A percentile compares a stretch with the other conserved stretches of the same genome.
Evolutionary conservation across 495 filamentous ascomycete species (phyloP).

Genomic region (Acidiella bohemica): DNA sequence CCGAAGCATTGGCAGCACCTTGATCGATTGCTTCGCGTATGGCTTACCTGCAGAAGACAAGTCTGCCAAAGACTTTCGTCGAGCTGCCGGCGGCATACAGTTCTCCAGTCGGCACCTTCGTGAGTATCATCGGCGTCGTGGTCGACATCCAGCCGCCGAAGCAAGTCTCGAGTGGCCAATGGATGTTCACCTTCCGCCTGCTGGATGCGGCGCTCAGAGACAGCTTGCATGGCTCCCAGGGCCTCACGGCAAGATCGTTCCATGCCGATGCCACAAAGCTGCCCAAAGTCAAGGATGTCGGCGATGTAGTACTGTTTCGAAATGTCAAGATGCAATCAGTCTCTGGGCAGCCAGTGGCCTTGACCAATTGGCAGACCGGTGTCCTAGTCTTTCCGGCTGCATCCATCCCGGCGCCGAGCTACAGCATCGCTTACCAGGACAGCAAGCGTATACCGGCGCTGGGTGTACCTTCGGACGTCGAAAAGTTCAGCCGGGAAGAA

Average conservation of each 20-base stretch:
- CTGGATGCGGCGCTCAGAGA: constrained; percentile 13
- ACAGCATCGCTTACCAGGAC: constrained; percentile 12
- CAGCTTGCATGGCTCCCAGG: constrained; percentile 2
- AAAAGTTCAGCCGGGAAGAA: constrained; percentile 9
- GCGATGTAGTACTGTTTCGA: constrained; percentile 25
- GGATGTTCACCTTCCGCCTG: constrained; percentile 20
- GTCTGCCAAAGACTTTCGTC: constrained; percentile 10
- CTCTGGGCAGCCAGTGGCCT: constrained; percentile 1
- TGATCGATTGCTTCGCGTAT: no score
- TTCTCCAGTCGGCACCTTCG: background rate
- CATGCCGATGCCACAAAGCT: constrained; percentile 5
- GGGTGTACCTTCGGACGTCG: constrained; percentile 2
- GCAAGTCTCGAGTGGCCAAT: background rate
- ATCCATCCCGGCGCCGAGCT: constrained; percentile 15
- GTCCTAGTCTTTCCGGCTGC: constrained; percentile 9
- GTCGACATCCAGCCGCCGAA: constrained; percentile 36
- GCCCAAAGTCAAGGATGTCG: constrained; percentile 18
- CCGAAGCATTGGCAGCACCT: background rate
- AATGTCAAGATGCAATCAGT: constrained; percentile 14
- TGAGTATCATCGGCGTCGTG: constrained; percentile 26
- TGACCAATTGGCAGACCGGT: constrained; percentile 10
- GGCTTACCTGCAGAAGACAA: no score
- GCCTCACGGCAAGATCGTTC: constrained; percentile 21
- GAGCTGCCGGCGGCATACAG: constrained; percentile 16
- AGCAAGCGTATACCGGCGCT: constrained; percentile 2